Evolutionary conservation across 768 basidiomycete genomes (phyloP).

Genomic region (Termitomyces sp.): DNA sequence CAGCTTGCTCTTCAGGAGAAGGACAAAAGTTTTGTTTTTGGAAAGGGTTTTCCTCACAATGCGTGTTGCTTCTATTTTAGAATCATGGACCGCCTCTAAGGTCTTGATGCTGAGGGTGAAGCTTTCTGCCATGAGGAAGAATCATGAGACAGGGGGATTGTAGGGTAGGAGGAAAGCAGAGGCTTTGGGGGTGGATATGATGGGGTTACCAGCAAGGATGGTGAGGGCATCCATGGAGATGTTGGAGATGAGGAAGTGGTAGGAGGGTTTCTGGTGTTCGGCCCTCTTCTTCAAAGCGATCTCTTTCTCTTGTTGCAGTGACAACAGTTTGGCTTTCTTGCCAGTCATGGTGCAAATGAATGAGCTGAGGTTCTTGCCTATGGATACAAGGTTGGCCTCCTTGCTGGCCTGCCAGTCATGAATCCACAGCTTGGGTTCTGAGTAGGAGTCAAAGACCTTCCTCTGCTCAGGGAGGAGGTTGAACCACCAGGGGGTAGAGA

Average conservation of each 20-base stretch:
- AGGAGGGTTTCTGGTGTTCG: not conserved
- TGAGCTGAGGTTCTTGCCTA: too few species aligned
- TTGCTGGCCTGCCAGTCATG: too few species aligned
- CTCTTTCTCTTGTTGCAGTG: too few species aligned
- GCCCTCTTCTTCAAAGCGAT: too few species aligned
- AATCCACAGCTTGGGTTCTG: too few species aligned
- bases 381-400: too few species aligned
- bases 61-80: not conserved
- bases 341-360: too few species aligned
- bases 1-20: not conserved
- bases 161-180: not conserved
- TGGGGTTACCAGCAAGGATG: not conserved
- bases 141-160: not conserved
- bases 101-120: not conserved
- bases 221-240: accelerated
- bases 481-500: too few species aligned
- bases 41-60: not conserved
- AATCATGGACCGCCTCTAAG: not conserved
- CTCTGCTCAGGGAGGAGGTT: too few species aligned
- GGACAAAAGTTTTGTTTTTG: not conserved
- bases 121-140: not conserved
- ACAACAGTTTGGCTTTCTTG: too few species aligned
- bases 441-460: too few species aligned
- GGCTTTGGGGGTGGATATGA: too few species aligned
- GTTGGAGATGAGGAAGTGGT: not conserved